A percentile compares a stretch with the other conserved stretches of the same genome.
phyloP scores from a whole-genome alignment of 805 yeast species.

The Kazachstania martiniae region DNA sequence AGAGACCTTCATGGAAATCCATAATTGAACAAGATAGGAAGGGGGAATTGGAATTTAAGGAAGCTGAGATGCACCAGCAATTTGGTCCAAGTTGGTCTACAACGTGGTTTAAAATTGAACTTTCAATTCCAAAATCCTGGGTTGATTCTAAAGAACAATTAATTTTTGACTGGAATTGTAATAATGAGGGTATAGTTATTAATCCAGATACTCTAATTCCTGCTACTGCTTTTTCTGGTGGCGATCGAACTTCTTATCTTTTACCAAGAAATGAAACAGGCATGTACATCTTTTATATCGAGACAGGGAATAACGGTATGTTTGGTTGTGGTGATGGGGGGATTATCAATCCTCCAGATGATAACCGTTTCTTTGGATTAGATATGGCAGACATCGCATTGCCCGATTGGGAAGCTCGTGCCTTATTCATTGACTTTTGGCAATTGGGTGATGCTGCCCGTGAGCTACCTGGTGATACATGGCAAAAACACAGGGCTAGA shows the following conservation, averaged over 20 bases:
- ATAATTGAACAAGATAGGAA: constrained; percentile 17
- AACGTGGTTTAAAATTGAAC: constrained; percentile 74
- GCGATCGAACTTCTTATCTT: constrained; percentile 65
- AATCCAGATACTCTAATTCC: constrained; percentile 47
- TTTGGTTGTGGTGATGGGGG: constrained; percentile 63
- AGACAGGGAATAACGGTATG: constrained; percentile 91
- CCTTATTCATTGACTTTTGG: constrained; percentile 72
- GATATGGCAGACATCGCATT: constrained; percentile 65
- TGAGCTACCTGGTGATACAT: constrained; percentile 60
- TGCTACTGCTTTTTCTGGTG: constrained; percentile 80
- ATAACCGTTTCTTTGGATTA: constrained; percentile 60
- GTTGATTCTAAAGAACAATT: constrained; percentile 37
- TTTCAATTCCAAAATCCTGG: constrained; percentile 51
- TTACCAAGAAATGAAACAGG: constrained; percentile 44
- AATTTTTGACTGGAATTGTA: constrained; percentile 73
- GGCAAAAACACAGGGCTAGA: constrained; percentile 80
- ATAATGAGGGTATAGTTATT: constrained; percentile 78
- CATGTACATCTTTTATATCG: constrained; percentile 65
- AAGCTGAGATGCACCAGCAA: constrained; percentile 56
- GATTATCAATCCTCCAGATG: constrained; percentile 57
- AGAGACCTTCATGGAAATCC: constrained; percentile 27
- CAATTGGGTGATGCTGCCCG: constrained; percentile 85
- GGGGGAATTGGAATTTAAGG: constrained; percentile 34
- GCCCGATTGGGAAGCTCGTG: constrained; percentile 74
- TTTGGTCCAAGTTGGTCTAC: constrained; percentile 98